Evolutionary conservation across 345 rosid genomes (phyloP).

Genomic region (Dovyalis caffra): DNA sequence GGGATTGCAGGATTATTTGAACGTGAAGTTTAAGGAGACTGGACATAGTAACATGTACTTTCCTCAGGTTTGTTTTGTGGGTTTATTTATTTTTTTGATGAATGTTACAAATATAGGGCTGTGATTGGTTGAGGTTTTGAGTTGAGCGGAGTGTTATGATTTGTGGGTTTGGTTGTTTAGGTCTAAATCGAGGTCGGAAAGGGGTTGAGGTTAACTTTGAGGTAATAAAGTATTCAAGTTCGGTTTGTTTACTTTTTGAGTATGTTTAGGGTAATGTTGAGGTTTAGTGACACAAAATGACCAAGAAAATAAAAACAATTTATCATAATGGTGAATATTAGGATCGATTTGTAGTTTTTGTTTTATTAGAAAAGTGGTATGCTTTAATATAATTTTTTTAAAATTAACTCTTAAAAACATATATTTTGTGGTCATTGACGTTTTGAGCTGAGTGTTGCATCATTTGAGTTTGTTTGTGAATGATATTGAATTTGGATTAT

Average conservation of each 20-base stretch:
- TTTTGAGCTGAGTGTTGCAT: not conserved
- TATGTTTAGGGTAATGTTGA: not conserved
- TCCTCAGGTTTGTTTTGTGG: constrained; percentile 64
- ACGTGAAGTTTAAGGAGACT: constrained; percentile 91
- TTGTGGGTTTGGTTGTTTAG: not conserved
- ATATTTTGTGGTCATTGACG: not conserved
- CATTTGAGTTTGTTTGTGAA: not conserved
- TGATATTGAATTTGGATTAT: not conserved
- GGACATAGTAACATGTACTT: constrained; percentile 96
- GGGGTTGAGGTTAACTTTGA: not conserved
- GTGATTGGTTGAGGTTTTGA: not conserved
- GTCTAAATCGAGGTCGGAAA: not conserved
- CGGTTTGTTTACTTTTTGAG: not conserved
- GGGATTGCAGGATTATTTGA: constrained; percentile 60
- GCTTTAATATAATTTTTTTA: not conserved
- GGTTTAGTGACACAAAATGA: not conserved
- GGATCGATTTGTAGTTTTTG: not conserved
- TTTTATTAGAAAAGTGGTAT: not conserved
- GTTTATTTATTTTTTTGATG: not conserved
- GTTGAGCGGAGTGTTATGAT: not conserved
- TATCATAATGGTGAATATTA: not conserved
- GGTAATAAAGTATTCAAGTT: not conserved
- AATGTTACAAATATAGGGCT: not conserved
- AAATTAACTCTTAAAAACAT: not conserved
- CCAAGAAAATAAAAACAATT: not conserved